Percentiles rank a stretch among this genome's conserved stretches.
Conservation (phyloP, 1,284 basidiomycete genomes). For the Lentinus polychrous region DNA sequence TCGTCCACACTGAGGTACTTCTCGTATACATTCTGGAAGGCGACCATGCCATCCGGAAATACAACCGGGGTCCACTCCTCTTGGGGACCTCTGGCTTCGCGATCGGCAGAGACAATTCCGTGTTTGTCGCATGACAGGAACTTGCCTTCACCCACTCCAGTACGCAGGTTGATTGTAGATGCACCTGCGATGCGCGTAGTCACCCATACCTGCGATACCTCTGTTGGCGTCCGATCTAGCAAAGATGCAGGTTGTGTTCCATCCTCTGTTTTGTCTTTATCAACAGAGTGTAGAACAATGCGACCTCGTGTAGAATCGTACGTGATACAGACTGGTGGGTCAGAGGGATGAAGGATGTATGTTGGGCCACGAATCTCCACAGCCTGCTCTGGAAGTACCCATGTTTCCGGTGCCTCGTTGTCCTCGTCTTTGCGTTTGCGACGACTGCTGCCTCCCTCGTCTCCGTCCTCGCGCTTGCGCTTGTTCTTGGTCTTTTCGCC, state of each 20-base stretch:
- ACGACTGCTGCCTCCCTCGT: constrained; percentile 38
- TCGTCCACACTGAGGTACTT: constrained; percentile 80
- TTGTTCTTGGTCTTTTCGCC: constrained; percentile 82
- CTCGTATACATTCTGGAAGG: constrained; percentile 81
- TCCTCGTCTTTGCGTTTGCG: constrained; percentile 45
- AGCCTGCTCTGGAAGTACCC: constrained; percentile 69
- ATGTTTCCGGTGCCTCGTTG: constrained; percentile 62
- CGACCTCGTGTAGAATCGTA: constrained; percentile 73
- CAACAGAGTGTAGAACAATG: constrained; percentile 55
- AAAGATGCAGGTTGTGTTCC: constrained; percentile 34
- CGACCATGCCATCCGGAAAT: constrained; percentile 72
- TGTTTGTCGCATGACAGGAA: constrained; percentile 82
- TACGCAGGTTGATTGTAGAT: constrained; percentile 74
- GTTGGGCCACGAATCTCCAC: constrained; percentile 77
- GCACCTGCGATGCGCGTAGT: constrained; percentile 75
- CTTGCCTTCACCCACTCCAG: constrained; percentile 79
- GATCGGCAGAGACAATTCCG: constrained; percentile 73
- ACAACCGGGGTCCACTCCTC: constrained; percentile 83
- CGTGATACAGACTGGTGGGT: constrained; percentile 69
- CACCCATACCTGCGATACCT: constrained; percentile 86
- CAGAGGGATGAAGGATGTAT: constrained; percentile 74
- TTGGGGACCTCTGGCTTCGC: constrained; percentile 79
- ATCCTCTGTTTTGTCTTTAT: constrained; percentile 48
- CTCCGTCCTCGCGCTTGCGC: constrained; percentile 57
- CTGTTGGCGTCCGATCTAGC: constrained; percentile 62